phyloP scores from a whole-genome alignment of 73 alveolate species.

The Paramecium octaurelia region DNA sequence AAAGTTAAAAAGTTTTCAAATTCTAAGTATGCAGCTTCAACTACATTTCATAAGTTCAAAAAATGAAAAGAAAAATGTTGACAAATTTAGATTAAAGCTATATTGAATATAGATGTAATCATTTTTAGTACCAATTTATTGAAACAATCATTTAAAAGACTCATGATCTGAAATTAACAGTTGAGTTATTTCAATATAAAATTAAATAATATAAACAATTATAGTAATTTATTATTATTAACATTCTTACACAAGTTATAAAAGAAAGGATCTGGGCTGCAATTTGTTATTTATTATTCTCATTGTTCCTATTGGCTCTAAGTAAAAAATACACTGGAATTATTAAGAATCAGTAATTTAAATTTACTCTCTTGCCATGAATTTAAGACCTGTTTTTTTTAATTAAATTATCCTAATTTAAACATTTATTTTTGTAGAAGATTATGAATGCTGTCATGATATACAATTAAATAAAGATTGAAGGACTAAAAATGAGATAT shows the following conservation, averaged over 20 bases:
- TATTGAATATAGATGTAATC: background rate
- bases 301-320: background rate
- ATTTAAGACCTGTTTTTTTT: background rate
- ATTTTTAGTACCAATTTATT: background rate
- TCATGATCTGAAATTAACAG: background rate
- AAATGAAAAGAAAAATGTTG: background rate
- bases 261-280: background rate
- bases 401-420: too few species aligned
- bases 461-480: too few species aligned
- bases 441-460: too few species aligned
- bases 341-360: background rate
- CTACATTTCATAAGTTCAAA: background rate
- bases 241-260: background rate
- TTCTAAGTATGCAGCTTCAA: background rate
- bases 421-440: too few species aligned
- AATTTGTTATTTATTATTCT: too few species aligned
- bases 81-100: background rate
- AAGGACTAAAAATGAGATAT: background rate
- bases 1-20: background rate
- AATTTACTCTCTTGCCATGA: background rate
- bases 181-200: background rate
- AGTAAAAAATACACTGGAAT: background rate
- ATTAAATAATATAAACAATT: background rate
- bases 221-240: background rate
- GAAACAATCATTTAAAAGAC: background rate